Percentiles rank a stretch among this genome's conserved stretches.
Conservation (phyloP, 2,329 filamentous ascomycete genomes). For the Ceratocystis destructans region DNA sequence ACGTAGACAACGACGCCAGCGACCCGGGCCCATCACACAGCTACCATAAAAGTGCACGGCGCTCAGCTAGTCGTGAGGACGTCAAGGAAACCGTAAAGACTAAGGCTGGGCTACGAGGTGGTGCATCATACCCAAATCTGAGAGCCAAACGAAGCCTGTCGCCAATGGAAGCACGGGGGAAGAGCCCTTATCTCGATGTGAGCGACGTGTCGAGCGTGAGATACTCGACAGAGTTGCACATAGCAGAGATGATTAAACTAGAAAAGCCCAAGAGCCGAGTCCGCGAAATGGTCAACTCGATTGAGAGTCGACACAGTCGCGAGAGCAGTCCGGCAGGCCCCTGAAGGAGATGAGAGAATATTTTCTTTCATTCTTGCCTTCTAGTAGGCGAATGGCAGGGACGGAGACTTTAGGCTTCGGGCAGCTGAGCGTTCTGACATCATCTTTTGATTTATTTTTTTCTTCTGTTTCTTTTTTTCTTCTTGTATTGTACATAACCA, state of each 20-base stretch:
- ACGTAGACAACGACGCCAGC: constrained; percentile 1
- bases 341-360: background rate
- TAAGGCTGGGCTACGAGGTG: constrained; percentile 5
- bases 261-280: constrained; percentile 35
- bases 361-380: background rate
- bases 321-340: constrained; percentile 29
- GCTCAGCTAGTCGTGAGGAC: background rate
- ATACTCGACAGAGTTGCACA: constrained; percentile 21
- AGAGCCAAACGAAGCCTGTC: constrained; percentile 11
- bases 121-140: constrained; percentile 1
- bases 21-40: constrained; percentile 4
- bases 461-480: constrained; percentile 9
- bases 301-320: constrained; percentile 35
- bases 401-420: background rate
- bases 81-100: no score
- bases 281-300: constrained; percentile 41
- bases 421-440: background rate
- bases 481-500: constrained; percentile 10
- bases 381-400: background rate
- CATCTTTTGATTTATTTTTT: constrained; percentile 1
- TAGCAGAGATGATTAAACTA: constrained; percentile 35
- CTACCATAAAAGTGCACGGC: background rate
- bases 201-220: constrained; percentile 13
- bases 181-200: constrained; percentile 13
- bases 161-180: constrained; percentile 9